Evolutionary conservation across 78 protist species (phyloP), one percentile per base, ranked within the genome.

Genomic region (Kipferlia bialata): DNA sequence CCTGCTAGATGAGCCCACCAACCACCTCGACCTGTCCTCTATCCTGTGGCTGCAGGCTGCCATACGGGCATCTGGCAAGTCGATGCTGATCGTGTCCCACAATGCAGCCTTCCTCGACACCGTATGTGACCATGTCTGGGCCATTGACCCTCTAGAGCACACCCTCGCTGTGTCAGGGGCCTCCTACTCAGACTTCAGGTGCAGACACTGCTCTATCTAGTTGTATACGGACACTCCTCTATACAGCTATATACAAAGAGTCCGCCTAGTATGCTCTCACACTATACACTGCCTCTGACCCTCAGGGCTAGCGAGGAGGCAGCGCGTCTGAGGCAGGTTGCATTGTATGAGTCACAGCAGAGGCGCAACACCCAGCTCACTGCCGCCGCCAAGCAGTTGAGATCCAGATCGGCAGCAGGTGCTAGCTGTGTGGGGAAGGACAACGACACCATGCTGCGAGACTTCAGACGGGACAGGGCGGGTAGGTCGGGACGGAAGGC

Each of bases 1-100:
- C 48, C 53, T 91, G 24, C 86, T 91, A 31, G 96, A 91, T 64
- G 96, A 91, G 80, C 93, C 93, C 34, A 82, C 92, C 16, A 91
- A 91, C 77, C 92, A 86, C 66, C 66, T 91, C 67, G 95, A 90
- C 73, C 64, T 88, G 18, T 73, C 71, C 55, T 77, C 87, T 20
- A 79, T 89, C 61, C 54, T 86, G 2, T 89, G 94, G 97, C 84
- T 91, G 2, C 90, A 91, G 65, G 6, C 55, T 13, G 79, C 24
- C 48, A 64, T 91, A 37, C 44, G 32, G 32, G 18, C 37, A 38
- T 68, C 71, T 78, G 59, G 31, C 44, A 41, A 41, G 48, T 13
- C 48, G 22, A 13, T 5, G 22, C 5, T 41, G 22, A 41, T 41
- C 48, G 48, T 87, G 15, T 76, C 86, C 15, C 88, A 83, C 82